Evolutionary conservation across 208 protist species (phyloP), one percentile per base, ranked within the genome.

Genomic region (Ichthyophonus hoferi): DNA sequence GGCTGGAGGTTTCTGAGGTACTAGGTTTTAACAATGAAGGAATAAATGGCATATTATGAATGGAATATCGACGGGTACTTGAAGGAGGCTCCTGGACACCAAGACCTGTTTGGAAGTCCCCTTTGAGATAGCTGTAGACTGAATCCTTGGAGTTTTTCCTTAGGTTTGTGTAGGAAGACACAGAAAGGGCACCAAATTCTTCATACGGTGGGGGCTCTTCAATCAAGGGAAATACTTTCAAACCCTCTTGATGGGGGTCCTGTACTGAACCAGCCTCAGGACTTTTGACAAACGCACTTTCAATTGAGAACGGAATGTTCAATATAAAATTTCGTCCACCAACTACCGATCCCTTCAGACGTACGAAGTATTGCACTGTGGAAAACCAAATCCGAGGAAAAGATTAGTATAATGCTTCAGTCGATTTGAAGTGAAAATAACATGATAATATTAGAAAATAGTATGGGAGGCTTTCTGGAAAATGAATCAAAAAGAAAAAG

Each of bases 401-500:
- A 81, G 7, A 81, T n/a, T n/a, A n/a, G n/a, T n/a, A n/a, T n/a
- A n/a, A n/a, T n/a, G n/a, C n/a, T n/a, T n/a, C n/a, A n/a, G n/a
- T n/a, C n/a, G n/a, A n/a, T n/a, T n/a, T n/a, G n/a, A n/a, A n/a
- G n/a, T n/a, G n/a, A n/a, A n/a, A n/a, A n/a, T n/a, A n/a, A n/a
- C n/a, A n/a, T n/a, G 43, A 58, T 58, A 58, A 58, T 31, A 58
- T 58, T 17, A 58, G 17, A 58, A 58, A 58, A 58, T 31, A 58
- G 17, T 58, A 58, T 31, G 17, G 17, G 17, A 58, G 17, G 17
- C 12, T 58, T 31, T 31, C 3, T 31, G 17, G 17, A 81, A 81
- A 81, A 81, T 34, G 3, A 81, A 81, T 34, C 24, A 81, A 81
- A 81, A 81, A 81, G n/a, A 81, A 81, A 81, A 81, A 81, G n/a